Evolutionary conservation across 2,329 filamentous ascomycete species (phyloP), one percentile per base, ranked within the genome.

Genomic region (Onygena corvina): DNA sequence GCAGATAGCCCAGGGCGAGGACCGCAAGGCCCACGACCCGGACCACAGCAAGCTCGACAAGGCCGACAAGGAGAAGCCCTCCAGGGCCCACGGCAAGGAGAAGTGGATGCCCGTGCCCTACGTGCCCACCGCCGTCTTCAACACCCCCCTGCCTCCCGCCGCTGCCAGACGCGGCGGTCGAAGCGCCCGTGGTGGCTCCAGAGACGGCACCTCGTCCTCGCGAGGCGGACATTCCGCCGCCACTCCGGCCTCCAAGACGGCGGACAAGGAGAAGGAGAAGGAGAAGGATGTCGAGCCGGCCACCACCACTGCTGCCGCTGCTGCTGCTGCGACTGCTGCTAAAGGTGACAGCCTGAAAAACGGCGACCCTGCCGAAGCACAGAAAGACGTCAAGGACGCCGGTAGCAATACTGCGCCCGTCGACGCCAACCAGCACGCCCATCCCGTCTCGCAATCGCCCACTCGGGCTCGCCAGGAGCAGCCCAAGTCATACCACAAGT

Each of bases 91-190:
- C 53, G 73, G 76, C 50, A 93, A 93, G 71, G 80, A 84, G 59
- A 86, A 88, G 60, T 96, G 92, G 90, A 81, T 86, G 51, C 76
- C 81, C 1, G 78, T 95, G 50, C 79, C 83, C 29, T 90, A 89
- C 60, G 86, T 86, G 9, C 90, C 88, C 6, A 83, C 80, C 11
- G 87, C 92, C 45, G 81, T 82, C 51, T 96, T 94, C 67, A 84
- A 86, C 63, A 95, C 92, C 0, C 86, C 84, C 23, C 66, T 94
- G 30, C 71, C 71, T 9, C 58, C 67, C 38, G 63, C 68, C 53
- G n/a, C n/a, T 1, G 68, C 71, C 46, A 70, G 75, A 50, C 71
- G 75, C 58, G 75, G 76, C 48, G 75, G 77, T 53, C 71, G 76
- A 58, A 67, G 73, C 48, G 67, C 73, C 49, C 75, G 79, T 61